phyloP scores from a whole-genome alignment of 2,329 filamentous ascomycete genomes.

The Cytospora piceicola region DNA sequence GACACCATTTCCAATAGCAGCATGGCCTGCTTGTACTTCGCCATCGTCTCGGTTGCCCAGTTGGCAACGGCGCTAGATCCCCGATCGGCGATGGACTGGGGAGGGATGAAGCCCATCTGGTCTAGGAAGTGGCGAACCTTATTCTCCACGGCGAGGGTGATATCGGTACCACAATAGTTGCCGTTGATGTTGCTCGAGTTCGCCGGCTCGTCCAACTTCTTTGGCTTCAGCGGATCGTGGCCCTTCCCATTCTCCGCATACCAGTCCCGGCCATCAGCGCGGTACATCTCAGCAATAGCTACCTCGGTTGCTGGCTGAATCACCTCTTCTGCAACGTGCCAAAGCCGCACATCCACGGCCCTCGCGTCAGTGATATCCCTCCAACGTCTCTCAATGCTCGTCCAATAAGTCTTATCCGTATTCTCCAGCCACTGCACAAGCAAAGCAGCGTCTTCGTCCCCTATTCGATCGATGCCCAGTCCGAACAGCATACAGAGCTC shows the following conservation, averaged over 20 bases:
- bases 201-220: neutral
- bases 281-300: slow-evolving; percentile 6
- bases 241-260: slow-evolving; percentile 7
- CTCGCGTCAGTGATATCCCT: neutral
- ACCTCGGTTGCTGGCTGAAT: neutral
- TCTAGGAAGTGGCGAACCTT: neutral
- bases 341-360: slow-evolving; percentile 14
- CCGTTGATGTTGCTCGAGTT: neutral
- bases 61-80: neutral
- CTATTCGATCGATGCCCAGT: neutral
- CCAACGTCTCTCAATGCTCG: slow-evolving; percentile 5
- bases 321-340: neutral
- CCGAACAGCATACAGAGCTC: neutral
- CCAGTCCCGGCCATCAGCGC: slow-evolving; percentile 7
- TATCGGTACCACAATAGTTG: neutral
- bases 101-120: neutral
- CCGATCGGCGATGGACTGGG: neutral
- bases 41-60: neutral
- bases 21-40: neutral
- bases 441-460: neutral
- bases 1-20: neutral
- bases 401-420: neutral
- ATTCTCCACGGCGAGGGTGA: neutral
- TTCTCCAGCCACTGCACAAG: neutral
- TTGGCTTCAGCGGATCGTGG: neutral